Evolutionary conservation across 2,329 filamentous ascomycete genomes (phyloP).

Genomic region (Cordyceps farinosa): DNA sequence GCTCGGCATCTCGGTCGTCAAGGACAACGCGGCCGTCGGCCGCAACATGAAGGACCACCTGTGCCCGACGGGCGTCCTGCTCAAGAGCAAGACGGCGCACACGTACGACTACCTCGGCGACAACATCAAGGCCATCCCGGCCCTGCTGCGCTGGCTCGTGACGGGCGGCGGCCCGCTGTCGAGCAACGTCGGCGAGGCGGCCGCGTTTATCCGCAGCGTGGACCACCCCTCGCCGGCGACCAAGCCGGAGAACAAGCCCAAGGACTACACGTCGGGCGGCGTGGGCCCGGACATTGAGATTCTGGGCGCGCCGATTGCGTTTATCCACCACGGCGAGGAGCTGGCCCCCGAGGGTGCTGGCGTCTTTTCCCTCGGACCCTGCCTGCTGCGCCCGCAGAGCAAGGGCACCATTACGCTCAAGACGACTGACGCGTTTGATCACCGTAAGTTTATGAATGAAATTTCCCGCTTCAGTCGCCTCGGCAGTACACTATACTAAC

Average conservation of each 20-base stretch:
- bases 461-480: no score
- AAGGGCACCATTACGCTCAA: conserved; percentile 20
- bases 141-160: conserved; percentile 20
- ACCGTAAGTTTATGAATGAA: conserved; percentile 18
- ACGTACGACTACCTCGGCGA: conserved; percentile 21
- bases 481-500: background rate
- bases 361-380: conserved; percentile 18
- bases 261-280: conserved; percentile 21
- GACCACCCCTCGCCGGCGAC: conserved; percentile 17
- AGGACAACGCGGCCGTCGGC: conserved; percentile 59
- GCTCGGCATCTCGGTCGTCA: conserved; percentile 47
- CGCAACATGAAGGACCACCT: conserved; percentile 41
- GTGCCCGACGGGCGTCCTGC: conserved; percentile 18
- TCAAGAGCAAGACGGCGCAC: conserved; percentile 19
- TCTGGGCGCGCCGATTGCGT: conserved; percentile 20
- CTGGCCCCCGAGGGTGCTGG: background rate
- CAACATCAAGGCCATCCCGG: conserved; percentile 20
- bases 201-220: conserved; percentile 21
- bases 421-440: conserved; percentile 21
- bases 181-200: conserved; percentile 22
- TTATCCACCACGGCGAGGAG: conserved; percentile 23
- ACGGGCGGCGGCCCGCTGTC: conserved; percentile 21
- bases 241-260: conserved; percentile 13
- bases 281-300: conserved; percentile 22
- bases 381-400: conserved; percentile 21